A percentile compares a stretch with the other conserved stretches of the same genome.
phyloP scores from a whole-genome alignment of 768 basidiomycete genomes.

The Rhizopogon vesiculosus region DNA sequence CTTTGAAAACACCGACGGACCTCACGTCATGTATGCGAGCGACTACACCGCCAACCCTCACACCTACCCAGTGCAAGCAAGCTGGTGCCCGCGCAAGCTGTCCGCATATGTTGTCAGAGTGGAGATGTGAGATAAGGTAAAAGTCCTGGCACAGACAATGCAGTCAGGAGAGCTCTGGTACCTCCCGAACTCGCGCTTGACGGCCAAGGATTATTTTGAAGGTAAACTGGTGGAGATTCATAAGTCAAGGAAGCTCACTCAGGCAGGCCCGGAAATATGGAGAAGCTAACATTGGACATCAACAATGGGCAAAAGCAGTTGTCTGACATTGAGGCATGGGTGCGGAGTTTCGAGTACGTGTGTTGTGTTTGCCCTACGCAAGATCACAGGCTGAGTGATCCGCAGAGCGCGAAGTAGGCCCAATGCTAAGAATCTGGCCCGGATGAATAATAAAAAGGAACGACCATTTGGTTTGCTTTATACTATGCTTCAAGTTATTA shows the following conservation, averaged over 20 bases:
- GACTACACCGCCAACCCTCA: conserved; percentile 52
- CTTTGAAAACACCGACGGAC: conserved; percentile 30
- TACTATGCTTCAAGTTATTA: no score
- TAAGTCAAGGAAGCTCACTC: conserved; percentile 38
- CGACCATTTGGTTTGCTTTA: no score
- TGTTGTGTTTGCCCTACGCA: no score
- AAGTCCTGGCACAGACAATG: conserved; percentile 37
- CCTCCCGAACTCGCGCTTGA: conserved; percentile 50
- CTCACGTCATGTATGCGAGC: conserved; percentile 54
- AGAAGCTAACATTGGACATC: no score
- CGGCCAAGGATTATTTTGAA: conserved; percentile 36
- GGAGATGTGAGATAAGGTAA: conserved; percentile 56
- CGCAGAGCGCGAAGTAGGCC: no score
- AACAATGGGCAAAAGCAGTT: no score
- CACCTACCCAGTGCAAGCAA: conserved; percentile 27
- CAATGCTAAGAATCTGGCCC: no score
- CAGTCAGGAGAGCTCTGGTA: conserved; percentile 44
- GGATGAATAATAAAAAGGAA: no score
- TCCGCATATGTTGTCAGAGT: conserved; percentile 44
- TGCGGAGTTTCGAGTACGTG: no score
- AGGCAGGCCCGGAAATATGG: no score
- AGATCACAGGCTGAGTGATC: no score
- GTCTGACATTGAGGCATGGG: no score
- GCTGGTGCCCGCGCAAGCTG: conserved; percentile 46
- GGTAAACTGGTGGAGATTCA: conserved; percentile 42